Base-by-base conservation (phyloP, 192 early-diverging fungal genomes). In the Umbelopsis isabellina region DNA sequence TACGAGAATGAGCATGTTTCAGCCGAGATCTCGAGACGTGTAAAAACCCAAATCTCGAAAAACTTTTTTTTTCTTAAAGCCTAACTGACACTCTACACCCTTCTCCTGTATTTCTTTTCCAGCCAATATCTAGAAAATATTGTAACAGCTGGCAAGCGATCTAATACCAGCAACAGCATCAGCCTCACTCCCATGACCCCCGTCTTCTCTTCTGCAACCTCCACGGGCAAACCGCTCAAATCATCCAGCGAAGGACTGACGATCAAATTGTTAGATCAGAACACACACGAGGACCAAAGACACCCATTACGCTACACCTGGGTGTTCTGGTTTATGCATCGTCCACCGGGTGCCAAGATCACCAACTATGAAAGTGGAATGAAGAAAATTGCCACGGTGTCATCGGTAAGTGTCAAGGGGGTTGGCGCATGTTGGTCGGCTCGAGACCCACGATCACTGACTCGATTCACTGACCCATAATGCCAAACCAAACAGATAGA, bases 241-340 rank as follows among this genome's bases (percentile, higher is more conserved):
- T 4, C 55, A 13, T 30, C 30, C 27, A 11, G 15, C 18, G 55
- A 61, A 2, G 18, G 27, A 16, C 16, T 61, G 55, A 35, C 55
- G 4, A 33, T 61, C 25, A 61, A 61, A 25, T 35, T 61, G 27
- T 30, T 61, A 30, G 55, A 61, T 61, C 55, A 61, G 30, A 12
- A 61, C 25, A n/a, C 33, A 35, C 55, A 16, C 49, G 33, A 50
- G 30, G 49, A 51, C 33, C 71, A 47, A 65, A 49, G 20, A 22
- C 92, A 93, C 55, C 87, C 91, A 47, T 82, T 97, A 70, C 89
- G 85, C 46, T 91, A 86, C 69, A 83, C 91, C 10, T 97, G 95
- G 95, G 90, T 93, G 27, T 94, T 95, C 80, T 97, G 92, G 92
- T 96, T 93, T 69, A 96, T 96, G 92, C 94, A 96, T 83, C 91